Evolutionary conservation across 768 basidiomycete genomes (phyloP), one percentile per base, ranked within the genome.

Genomic region (Kondoa malvinella): DNA sequence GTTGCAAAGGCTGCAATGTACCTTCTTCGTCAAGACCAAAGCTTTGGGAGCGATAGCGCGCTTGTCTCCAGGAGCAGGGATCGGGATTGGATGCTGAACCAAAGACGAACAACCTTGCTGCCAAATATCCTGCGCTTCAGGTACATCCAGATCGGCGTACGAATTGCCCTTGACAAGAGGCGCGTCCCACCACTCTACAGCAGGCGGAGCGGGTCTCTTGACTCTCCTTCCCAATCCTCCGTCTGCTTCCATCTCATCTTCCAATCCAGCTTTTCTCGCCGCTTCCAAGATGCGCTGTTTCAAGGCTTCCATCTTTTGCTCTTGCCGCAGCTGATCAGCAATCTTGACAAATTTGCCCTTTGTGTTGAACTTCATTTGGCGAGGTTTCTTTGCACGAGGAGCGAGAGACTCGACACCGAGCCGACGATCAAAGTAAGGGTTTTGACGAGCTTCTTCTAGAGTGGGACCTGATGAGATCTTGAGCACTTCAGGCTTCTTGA

Each of bases 161-260:
- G 79, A 82, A 78, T 87, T 86, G 72, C 80, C 85, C 0, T 89
- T 87, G 12, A 99, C 79, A 16, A 96, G 79, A 0, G 88, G 82
- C 26, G 83, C 85, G 77, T 99, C 95, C 95, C 95, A 99, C 95
- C 95, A 99, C 76, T 97, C 95, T 2, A 86, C 83, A 2, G 84
- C 86, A 0, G 94, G 94, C 4, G 94, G 95, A 0, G 89, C 83
- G 66, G 84, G 84, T 57, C 92, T 82, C 87, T 92, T 85, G 69
- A 85, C 87, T 78, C 89, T 88, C 78, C 94, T 92, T 27, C 94
- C 80, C n/a, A 63, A 32, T 16, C 61, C 61, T 1, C 66, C 71
- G 67, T 69, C 68, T 27, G 86, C 87, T 79, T 95, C 86, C 68
- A 87, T 86, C 74, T 95, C 95, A n/a, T 84, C 82, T 76, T 94